These are phyloP conservation scores for Parathielavia hyrcaniae DNA, from an alignment of 495 filamentous ascomycete genomes.

Conservation along the genomic window DNA sequence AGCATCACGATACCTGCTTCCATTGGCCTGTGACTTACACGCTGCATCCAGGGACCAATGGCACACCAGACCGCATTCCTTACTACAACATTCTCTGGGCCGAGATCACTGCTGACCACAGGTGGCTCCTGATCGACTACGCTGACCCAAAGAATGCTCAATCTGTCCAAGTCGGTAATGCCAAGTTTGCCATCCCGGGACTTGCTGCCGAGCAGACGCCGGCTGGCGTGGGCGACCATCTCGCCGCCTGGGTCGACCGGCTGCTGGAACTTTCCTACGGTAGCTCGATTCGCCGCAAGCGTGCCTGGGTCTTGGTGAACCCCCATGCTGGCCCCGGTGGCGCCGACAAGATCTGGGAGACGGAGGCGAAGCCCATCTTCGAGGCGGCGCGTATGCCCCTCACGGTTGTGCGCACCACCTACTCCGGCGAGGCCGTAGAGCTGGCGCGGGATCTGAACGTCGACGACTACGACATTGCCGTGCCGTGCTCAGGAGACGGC, in stretches of 20 bases:
- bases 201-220: slow-evolving; percentile 3
- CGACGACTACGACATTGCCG: slow-evolving; percentile 70
- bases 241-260: slow-evolving; percentile 54
- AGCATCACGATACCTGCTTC: neutral
- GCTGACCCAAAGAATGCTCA: slow-evolving; percentile 41
- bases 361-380: slow-evolving; percentile 74
- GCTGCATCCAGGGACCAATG: slow-evolving; percentile 12
- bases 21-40: neutral
- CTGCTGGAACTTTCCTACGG: slow-evolving; percentile 70
- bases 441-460: slow-evolving; percentile 76
- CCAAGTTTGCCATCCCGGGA: slow-evolving; percentile 24
- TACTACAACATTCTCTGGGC: slow-evolving; percentile 85
- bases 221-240: slow-evolving; percentile 40
- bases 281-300: slow-evolving; percentile 55
- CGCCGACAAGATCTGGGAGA: slow-evolving; percentile 66
- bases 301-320: slow-evolving; percentile 84
- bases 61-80: slow-evolving; percentile 46
- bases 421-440: slow-evolving; percentile 69
- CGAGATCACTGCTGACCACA: slow-evolving; percentile 47
- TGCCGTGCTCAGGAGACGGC: slow-evolving; percentile 89
- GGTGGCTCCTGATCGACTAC: slow-evolving; percentile 68
- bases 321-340: slow-evolving; percentile 81
- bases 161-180: slow-evolving; percentile 18
- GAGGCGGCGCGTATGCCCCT: slow-evolving; percentile 72
- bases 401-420: slow-evolving; percentile 66